These are phyloP conservation scores for Fraxinus quadrangulata DNA, from an alignment of 257 asterid genomes.

Conservation along the genomic window DNA sequence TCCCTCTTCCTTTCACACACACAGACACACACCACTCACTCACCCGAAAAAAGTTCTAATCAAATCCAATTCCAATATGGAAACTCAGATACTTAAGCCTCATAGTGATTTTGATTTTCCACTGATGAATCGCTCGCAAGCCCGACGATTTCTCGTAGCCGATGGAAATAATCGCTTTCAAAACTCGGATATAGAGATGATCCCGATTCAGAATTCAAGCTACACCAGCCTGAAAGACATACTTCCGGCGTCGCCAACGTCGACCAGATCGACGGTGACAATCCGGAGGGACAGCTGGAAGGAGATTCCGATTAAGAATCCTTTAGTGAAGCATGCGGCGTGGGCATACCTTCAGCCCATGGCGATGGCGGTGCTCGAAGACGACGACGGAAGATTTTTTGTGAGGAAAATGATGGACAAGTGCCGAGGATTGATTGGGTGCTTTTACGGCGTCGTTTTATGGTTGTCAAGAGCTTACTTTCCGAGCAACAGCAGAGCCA, in stretches of 20 bases:
- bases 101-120: constrained; percentile 18
- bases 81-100: constrained; percentile 16
- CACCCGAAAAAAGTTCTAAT: not conserved
- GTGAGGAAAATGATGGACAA: constrained; percentile 36
- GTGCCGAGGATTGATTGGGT: constrained; percentile 42
- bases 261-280: constrained; percentile 36
- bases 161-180: constrained; percentile 9
- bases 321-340: constrained; percentile 83
- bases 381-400: constrained; percentile 28
- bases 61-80: constrained; percentile 30
- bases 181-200: constrained; percentile 40
- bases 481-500: not conserved
- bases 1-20: not conserved
- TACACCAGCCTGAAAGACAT: constrained; percentile 80
- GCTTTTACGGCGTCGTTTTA: constrained; percentile 55
- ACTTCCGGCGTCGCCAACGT: constrained; percentile 42
- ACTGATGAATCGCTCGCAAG: not conserved
- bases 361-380: constrained; percentile 35
- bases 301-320: constrained; percentile 81
- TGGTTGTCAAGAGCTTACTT: constrained; percentile 28
- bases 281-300: constrained; percentile 53
- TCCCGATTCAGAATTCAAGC: constrained; percentile 20
- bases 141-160: not conserved
- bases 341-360: constrained; percentile 89
- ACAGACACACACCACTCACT: not conserved